Conservation (phyloP, 2,329 filamentous ascomycete genomes). For the Apiospora saccharicola region DNA sequence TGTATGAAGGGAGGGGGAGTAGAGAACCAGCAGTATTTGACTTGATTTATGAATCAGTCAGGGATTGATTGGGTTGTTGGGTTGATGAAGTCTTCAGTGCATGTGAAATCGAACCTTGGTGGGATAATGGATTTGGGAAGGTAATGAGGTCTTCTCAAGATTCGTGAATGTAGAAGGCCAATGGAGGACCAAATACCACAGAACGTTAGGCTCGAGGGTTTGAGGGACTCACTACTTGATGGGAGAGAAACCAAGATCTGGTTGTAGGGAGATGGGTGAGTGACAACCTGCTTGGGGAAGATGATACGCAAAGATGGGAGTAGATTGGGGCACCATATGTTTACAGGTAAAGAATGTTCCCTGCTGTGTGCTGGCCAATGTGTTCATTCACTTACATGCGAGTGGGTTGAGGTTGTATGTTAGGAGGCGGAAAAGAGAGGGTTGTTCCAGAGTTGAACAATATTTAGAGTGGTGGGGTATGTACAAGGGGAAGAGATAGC, state of each 20-base stretch:
- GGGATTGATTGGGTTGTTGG: neutral
- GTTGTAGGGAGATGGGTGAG: neutral
- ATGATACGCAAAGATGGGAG: neutral
- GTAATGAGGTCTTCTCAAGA: neutral
- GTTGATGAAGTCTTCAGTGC: neutral
- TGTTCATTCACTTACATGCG: neutral
- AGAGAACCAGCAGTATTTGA: neutral
- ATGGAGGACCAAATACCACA: too few species aligned
- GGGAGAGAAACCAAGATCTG: too few species aligned
- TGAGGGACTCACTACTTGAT: neutral
- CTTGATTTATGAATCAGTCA: constrained; percentile 2
- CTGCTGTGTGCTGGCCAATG: neutral
- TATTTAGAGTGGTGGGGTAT: neutral
- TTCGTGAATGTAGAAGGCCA: neutral
- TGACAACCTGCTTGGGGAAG: neutral
- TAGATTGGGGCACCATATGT: neutral
- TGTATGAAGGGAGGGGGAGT: neutral
- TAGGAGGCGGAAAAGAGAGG: neutral
- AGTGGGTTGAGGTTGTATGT: neutral
- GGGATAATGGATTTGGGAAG: neutral
- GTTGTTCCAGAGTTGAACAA: neutral
- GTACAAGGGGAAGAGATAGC: neutral
- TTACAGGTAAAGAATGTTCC: neutral
- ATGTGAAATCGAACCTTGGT: neutral
- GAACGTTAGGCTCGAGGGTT: neutral